Evolutionary conservation across 1,139 yeast species (phyloP).

Genomic region (Pichia sp.): DNA sequence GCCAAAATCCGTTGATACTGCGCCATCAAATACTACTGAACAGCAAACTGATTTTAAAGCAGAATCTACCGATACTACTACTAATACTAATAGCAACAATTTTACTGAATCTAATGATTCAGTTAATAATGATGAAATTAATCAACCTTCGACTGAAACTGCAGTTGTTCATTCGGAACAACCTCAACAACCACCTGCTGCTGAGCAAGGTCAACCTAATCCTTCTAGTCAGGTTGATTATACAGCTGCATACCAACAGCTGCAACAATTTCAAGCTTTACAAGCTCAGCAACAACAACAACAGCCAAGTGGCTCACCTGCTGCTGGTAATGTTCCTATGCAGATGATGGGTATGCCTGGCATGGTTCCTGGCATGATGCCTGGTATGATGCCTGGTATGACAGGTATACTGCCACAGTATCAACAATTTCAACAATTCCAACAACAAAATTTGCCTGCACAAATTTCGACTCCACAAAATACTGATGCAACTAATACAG

Average conservation of each 20-base stretch:
- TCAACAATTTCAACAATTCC: conserved; percentile 18
- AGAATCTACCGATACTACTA: too few relatives aligned
- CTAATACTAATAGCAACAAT: too few relatives aligned
- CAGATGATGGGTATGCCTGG: conserved; percentile 27
- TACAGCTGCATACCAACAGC: neutral
- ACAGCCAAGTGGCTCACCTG: conserved; percentile 12
- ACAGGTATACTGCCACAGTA: conserved; percentile 11
- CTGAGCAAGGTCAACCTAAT: neutral
- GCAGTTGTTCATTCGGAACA: neutral
- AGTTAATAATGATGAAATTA: conserved; percentile 2
- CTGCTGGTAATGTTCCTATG: neutral
- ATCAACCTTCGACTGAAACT: conserved; percentile 1
- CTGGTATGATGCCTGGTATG: too few relatives aligned
- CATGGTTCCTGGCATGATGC: neutral
- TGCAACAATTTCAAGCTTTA: conserved; percentile 11
- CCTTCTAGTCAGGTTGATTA: neutral
- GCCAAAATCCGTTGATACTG: conserved; percentile 6
- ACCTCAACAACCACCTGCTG: conserved; percentile 6
- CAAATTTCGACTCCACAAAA: too few relatives aligned
- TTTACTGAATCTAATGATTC: neutral
- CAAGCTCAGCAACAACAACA: conserved; percentile 6
- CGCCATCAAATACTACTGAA: conserved; percentile 6
- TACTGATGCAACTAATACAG: too few relatives aligned
- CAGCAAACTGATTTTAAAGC: conserved; percentile 10
- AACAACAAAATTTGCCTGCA: too few relatives aligned